A percentile compares a stretch with the other conserved stretches of the same genome.
Conservation (phyloP, 148 eudicot genomes). For the Spergularia marina region DNA sequence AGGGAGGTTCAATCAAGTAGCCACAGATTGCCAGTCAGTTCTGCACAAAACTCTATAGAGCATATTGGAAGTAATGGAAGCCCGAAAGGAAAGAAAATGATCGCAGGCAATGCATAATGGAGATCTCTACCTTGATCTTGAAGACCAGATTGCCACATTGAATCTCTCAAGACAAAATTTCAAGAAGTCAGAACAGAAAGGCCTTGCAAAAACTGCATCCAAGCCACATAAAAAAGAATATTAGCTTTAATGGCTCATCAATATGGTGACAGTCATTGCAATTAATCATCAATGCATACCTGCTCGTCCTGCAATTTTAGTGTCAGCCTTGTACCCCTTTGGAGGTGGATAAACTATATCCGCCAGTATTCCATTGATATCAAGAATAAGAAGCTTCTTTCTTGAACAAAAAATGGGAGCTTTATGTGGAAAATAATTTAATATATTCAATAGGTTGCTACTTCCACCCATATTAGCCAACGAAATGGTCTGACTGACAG, state of each 20-base stretch:
- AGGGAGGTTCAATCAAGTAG: conserved; percentile 5
- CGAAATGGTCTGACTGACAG: conserved; percentile 26
- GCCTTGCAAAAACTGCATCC: conserved; percentile 78
- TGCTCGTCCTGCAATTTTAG: conserved; percentile 63
- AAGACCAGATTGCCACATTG: conserved; percentile 88
- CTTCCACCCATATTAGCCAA: conserved; percentile 27
- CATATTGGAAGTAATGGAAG: neutral
- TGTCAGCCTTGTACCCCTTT: conserved; percentile 54
- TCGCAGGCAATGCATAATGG: neutral
- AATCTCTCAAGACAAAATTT: conserved; percentile 86
- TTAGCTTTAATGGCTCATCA: conserved; percentile 4
- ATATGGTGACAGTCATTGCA: neutral
- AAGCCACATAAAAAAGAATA: conserved; percentile 11
- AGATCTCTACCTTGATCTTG: conserved; percentile 69
- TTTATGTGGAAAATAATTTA: conserved; percentile 37
- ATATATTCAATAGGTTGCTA: conserved; percentile 30
- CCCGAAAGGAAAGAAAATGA: neutral
- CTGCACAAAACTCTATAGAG: neutral
- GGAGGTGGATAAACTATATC: conserved; percentile 71
- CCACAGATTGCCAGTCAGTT: neutral
- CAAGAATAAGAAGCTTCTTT: conserved; percentile 87
- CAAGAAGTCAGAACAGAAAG: conserved; percentile 71
- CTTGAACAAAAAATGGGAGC: conserved; percentile 30
- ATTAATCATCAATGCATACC: conserved; percentile 37
- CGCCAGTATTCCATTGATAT: conserved; percentile 86